Evolutionary conservation across 176 grass and related monocot species (phyloP), one percentile per base, ranked within the genome.

Genomic region (Cenchrus purpureus): DNA sequence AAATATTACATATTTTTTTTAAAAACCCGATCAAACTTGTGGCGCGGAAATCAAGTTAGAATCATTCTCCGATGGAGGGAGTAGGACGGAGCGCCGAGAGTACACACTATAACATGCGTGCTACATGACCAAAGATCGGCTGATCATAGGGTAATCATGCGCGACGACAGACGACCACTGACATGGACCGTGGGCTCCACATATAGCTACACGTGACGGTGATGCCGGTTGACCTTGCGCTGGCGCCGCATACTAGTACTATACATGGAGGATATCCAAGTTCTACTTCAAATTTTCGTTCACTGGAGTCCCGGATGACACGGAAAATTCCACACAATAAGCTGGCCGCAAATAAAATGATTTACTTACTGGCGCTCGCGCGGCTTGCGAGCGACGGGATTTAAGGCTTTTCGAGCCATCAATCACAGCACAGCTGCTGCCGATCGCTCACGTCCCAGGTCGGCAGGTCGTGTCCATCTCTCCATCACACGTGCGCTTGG

Each of bases 401-500:
- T 22, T 61, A 65, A 42, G 71, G 49, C 13, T 34, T 54, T 52
- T 32, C 15, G 56, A 77, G 54, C 54, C 54, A 60, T 77, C 28
- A 59, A 58, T 76, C 14, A 59, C 14, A 58, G 49, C 10, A 77
- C 54, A 43, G 54, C 49, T 54, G 62, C 49, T 0, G 9, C 43
- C 77, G 57, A 6, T n/a, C 57, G 2, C 1, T 59, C 31, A 13
- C 28, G 16, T 76, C 32, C 32, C 37, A 40, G 37, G 37, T 40
- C 37, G 37, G 37, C 65, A 20, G 51, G 50, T 68, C 60, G 71
- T 84, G 82, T 82, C 80, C 14, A 48, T 20, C 12, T 57, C 50
- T 51, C 62, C 25, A 0, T 77, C 62, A 48, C 82, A 84, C 73
- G 73, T 84, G 82, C 62, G 3, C 73, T 52, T 77, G 61, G 72